Percentiles rank a stretch among this genome's conserved stretches.
Conservation (phyloP, 139 green algal genomes). For the Tetraselmis chui region DNA sequence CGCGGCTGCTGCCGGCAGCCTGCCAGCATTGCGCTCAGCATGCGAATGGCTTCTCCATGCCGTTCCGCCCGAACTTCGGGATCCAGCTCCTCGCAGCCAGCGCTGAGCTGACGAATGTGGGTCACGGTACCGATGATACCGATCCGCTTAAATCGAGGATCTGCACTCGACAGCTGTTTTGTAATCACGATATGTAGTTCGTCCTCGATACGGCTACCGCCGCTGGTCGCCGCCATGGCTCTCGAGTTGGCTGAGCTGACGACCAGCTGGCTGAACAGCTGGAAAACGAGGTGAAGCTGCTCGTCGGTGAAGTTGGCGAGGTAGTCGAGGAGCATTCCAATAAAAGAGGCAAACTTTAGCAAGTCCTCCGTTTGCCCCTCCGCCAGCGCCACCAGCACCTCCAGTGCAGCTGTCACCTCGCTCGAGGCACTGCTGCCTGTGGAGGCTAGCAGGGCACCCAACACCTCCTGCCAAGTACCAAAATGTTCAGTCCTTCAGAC, state of each 20-base stretch:
- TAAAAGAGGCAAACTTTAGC: slow-evolving; percentile 30
- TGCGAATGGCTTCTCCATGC: not conserved
- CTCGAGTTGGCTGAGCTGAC: not conserved
- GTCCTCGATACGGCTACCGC: slow-evolving; percentile 23
- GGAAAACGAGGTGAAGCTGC: slow-evolving; percentile 22
- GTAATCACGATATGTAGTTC: slow-evolving; percentile 30
- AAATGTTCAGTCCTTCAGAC: no score
- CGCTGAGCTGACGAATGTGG: slow-evolving; percentile 11
- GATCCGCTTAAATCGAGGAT: slow-evolving; percentile 31
- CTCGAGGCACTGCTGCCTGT: slow-evolving; percentile 13
- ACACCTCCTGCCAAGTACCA: slow-evolving; percentile 17
- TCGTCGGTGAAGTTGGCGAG: slow-evolving; percentile 22
- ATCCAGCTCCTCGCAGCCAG: not conserved
- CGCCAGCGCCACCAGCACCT: slow-evolving; percentile 20
- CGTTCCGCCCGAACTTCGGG: not conserved
- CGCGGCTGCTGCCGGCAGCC: not conserved
- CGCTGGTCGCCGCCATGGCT: slow-evolving; percentile 2
- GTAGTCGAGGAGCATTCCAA: slow-evolving; percentile 27
- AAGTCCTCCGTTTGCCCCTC: slow-evolving; percentile 11
- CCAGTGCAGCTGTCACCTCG: slow-evolving; percentile 22
- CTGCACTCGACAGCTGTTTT: slow-evolving; percentile 23
- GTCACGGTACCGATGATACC: slow-evolving; percentile 26
- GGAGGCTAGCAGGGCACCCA: slow-evolving; percentile 24
- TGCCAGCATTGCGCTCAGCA: not conserved
- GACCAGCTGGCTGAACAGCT: not conserved